These are phyloP conservation scores for Malus hybrid DNA, from an alignment of 331 rosid genomes.

Conservation along the genomic window DNA sequence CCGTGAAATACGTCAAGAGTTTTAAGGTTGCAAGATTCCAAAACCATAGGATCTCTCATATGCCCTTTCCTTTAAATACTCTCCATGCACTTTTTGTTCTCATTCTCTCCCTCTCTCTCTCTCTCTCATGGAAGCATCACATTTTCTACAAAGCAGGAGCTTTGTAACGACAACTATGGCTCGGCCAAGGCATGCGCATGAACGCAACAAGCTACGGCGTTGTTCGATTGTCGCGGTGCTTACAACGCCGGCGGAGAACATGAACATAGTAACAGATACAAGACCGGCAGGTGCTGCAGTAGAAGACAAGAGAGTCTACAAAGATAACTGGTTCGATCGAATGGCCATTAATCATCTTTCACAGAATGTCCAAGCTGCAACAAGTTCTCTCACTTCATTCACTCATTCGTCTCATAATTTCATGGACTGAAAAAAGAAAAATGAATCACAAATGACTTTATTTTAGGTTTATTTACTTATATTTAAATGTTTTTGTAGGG, in stretches of 20 bases:
- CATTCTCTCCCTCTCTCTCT: background rate
- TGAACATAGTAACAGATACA: background rate
- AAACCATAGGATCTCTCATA: conserved; percentile 13
- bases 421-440: background rate
- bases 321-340: conserved; percentile 64
- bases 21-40: conserved; percentile 10
- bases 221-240: conserved; percentile 32
- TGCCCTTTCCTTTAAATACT: conserved; percentile 21
- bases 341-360: conserved; percentile 71
- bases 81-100: conserved; percentile 33
- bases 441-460: background rate
- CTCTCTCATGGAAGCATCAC: conserved; percentile 22
- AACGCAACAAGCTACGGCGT: conserved; percentile 5
- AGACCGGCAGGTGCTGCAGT: conserved; percentile 16
- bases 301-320: conserved; percentile 22
- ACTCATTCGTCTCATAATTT: background rate
- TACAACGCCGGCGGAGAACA: conserved; percentile 25
- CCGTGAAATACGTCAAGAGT: background rate
- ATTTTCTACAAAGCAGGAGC: conserved; percentile 13
- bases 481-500: conserved; percentile 30
- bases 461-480: background rate
- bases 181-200: conserved; percentile 13
- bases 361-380: conserved; percentile 54
- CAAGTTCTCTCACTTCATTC: conserved; percentile 36
- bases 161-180: conserved; percentile 16